These are phyloP conservation scores for Leavenworthia alabamica DNA, from an alignment of 345 rosid species.

Conservation along the genomic window DNA sequence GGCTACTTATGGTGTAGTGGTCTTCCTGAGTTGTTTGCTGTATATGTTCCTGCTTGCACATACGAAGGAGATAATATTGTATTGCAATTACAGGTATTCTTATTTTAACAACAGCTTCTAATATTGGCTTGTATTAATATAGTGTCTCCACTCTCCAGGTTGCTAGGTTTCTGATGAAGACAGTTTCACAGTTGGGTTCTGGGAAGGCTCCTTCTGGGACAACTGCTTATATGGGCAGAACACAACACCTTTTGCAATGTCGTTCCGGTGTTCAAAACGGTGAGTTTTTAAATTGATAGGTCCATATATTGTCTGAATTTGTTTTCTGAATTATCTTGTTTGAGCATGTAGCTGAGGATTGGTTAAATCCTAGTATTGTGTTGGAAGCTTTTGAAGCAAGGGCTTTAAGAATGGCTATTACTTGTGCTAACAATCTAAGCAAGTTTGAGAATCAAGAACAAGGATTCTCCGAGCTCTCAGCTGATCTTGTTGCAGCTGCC, in stretches of 20 bases:
- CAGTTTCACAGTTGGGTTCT: conserved; percentile 63
- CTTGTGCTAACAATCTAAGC: conserved; percentile 59
- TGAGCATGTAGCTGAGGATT: conserved; percentile 54
- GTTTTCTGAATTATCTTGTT: neutral
- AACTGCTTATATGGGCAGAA: conserved; percentile 62
- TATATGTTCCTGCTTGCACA: conserved; percentile 83
- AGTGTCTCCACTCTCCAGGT: no score
- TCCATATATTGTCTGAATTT: neutral
- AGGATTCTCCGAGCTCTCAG: conserved; percentile 65
- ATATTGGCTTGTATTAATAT: neutral
- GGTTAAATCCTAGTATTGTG: conserved; percentile 61
- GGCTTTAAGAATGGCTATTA: conserved; percentile 64
- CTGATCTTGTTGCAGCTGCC: conserved; percentile 64
- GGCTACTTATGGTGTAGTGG: conserved; percentile 87
- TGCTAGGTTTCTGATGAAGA: conserved; percentile 82
- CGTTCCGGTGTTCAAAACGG: conserved; percentile 48
- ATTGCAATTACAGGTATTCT: conserved; percentile 67
- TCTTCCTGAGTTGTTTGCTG: conserved; percentile 84
- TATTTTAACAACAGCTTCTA: neutral
- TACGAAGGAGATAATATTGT: conserved; percentile 92
- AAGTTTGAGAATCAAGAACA: conserved; percentile 60
- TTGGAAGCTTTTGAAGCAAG: conserved; percentile 83
- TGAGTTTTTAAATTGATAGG: conserved; percentile 3
- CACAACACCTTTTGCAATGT: conserved; percentile 60
- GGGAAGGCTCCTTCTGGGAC: conserved; percentile 76